Evolutionary conservation across 805 yeast species (phyloP).

Genomic region (Komagataella ulmi): DNA sequence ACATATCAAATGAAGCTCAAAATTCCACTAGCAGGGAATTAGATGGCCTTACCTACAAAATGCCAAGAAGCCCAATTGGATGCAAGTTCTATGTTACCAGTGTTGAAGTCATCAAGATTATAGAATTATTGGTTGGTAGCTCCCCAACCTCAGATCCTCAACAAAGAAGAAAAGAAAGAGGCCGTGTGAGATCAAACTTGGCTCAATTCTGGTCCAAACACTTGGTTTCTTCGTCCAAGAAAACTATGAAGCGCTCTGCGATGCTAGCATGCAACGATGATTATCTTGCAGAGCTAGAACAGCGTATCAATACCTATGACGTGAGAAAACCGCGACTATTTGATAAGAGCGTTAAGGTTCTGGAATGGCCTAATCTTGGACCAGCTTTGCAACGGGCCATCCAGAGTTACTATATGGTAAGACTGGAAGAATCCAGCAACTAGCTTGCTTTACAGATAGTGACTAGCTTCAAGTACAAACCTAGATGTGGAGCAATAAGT

Average conservation of each 20-base stretch:
- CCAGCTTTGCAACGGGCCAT: conserved; percentile 52
- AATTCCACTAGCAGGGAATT: too few species aligned
- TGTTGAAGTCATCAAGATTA: conserved; percentile 54
- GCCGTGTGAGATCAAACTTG: conserved; percentile 50
- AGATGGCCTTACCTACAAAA: too few species aligned
- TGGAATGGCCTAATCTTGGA: conserved; percentile 44
- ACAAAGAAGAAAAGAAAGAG: conserved; percentile 47
- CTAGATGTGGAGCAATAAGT: too few species aligned
- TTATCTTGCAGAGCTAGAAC: conserved; percentile 41
- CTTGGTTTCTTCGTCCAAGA: conserved; percentile 35
- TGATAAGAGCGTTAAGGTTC: conserved; percentile 52
- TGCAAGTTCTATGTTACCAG: conserved; percentile 39
- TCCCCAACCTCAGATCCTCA: conserved; percentile 25
- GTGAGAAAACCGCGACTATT: conserved; percentile 53
- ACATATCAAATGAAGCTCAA: too few species aligned
- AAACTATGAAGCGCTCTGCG: conserved; percentile 4
- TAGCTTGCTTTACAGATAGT: too few species aligned
- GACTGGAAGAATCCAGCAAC: too few species aligned
- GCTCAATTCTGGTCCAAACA: conserved; percentile 56
- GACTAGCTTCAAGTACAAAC: too few species aligned
- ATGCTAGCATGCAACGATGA: conserved; percentile 9
- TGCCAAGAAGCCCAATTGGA: too few species aligned
- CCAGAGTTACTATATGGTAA: conserved; percentile 42
- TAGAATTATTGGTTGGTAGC: conserved; percentile 44
- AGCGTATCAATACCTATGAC: conserved; percentile 51